A percentile compares a stretch with the other conserved stretches of the same genome.
Evolutionary conservation across 1,284 basidiomycete genomes (phyloP).

Genomic region (Vanrija pseudolonga): DNA sequence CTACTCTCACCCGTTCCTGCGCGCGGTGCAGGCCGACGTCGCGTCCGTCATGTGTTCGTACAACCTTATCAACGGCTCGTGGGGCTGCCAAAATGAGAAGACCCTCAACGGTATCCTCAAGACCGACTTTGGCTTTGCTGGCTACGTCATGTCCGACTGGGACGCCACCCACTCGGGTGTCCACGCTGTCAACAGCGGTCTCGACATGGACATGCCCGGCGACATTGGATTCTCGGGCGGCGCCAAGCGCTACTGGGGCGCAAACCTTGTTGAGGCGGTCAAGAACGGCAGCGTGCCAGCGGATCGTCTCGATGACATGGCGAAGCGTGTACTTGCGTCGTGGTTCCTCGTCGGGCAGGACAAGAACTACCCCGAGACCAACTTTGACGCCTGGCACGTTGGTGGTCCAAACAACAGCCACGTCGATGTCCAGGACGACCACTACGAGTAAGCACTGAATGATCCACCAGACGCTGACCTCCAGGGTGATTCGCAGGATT

Average conservation of each 20-base stretch:
- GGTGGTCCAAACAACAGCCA: conserved; percentile 53
- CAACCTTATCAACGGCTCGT: conserved; percentile 62
- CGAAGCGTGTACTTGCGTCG: conserved; percentile 26
- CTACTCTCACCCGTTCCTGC: conserved; percentile 54
- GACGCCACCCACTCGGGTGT: conserved; percentile 18
- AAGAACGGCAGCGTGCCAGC: conserved; percentile 25
- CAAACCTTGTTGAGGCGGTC: conserved; percentile 22
- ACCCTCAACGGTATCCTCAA: conserved; percentile 68
- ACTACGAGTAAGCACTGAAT: conserved; percentile 50
- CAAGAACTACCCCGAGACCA: conserved; percentile 19
- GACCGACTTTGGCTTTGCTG: conserved; percentile 63
- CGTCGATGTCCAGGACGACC: conserved; percentile 69
- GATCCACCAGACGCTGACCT: not conserved
- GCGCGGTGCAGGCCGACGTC: conserved; percentile 66
- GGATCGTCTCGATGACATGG: conserved; percentile 35
- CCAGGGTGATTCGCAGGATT: conserved; percentile 18
- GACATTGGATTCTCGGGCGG: conserved; percentile 16
- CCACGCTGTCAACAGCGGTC: conserved; percentile 15
- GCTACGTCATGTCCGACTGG: conserved; percentile 37
- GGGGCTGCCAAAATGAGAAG: conserved; percentile 60
- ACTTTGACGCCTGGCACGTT: conserved; percentile 15
- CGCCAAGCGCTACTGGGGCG: conserved; percentile 12
- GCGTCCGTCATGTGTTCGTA: conserved; percentile 71
- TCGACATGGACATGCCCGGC: conserved; percentile 53
- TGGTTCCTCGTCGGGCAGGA: conserved; percentile 36